Percentiles rank a stretch among this genome's conserved stretches.
phyloP scores from a whole-genome alignment of 2,329 filamentous ascomycete species.

The Clarireedia sp. region DNA sequence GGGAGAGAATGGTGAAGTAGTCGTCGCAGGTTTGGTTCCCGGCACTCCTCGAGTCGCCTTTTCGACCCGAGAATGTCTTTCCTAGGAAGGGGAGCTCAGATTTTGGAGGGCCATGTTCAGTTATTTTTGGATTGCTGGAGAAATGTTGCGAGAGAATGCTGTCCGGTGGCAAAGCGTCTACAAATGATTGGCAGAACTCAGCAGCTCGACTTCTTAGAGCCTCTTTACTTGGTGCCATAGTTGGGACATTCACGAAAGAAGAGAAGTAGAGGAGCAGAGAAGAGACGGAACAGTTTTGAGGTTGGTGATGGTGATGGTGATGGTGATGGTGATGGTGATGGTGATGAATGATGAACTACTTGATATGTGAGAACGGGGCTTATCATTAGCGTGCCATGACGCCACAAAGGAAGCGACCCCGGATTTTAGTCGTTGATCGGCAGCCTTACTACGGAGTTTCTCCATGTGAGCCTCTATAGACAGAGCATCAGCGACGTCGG shows the following conservation, averaged over 20 bases:
- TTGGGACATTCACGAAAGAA: not conserved
- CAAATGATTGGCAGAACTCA: slow-evolving; percentile 8
- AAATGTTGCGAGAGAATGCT: slow-evolving; percentile 7
- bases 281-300: not conserved
- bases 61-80: slow-evolving; percentile 28
- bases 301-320: not conserved
- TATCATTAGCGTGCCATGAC: not conserved
- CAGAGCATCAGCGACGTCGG: too few relatives aligned
- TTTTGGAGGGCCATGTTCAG: slow-evolving; percentile 33
- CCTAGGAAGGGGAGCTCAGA: slow-evolving; percentile 33
- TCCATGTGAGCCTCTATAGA: too few relatives aligned
- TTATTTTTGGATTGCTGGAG: slow-evolving; percentile 24
- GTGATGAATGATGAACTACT: too few relatives aligned
- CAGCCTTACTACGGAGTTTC: not conserved
- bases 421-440: not conserved
- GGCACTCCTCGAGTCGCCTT: not conserved
- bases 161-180: not conserved
- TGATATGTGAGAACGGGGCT: too few relatives aligned
- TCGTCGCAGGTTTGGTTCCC: slow-evolving; percentile 28
- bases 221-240: not conserved
- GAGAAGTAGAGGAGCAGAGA: not conserved
- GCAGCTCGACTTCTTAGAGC: not conserved
- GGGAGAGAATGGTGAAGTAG: slow-evolving; percentile 32
- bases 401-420: not conserved
- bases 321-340: too few relatives aligned